Conservation (phyloP, 306 rosid genomes). For the Begonia fuchsioides region DNA sequence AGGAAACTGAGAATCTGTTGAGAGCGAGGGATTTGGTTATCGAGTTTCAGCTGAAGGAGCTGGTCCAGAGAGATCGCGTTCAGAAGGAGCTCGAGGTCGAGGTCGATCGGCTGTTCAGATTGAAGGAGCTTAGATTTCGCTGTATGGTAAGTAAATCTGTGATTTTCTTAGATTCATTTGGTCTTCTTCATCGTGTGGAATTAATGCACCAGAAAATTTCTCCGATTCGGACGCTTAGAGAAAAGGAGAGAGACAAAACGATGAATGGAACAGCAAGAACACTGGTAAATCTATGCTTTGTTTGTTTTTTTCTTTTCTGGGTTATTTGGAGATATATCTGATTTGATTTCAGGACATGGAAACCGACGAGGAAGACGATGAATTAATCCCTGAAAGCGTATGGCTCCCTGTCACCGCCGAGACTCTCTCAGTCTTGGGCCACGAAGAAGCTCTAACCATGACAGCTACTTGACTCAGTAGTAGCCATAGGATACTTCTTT, state of each 20-base stretch:
- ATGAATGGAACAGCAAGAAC: constrained; percentile 12
- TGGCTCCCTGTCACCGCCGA: too few species aligned
- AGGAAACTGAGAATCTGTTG: constrained; percentile 49
- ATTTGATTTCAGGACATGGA: constrained; percentile 19
- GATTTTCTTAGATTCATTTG: not conserved
- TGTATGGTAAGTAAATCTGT: constrained; percentile 29
- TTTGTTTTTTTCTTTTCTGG: not conserved
- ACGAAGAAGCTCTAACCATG: too few species aligned
- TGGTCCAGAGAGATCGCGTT: constrained; percentile 41
- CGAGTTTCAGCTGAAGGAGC: constrained; percentile 44
- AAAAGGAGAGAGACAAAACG: constrained; percentile 47
- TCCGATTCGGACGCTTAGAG: constrained; percentile 69
- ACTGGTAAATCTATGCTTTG: constrained; percentile 17
- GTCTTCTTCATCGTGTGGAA: not conserved
- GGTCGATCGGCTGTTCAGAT: constrained; percentile 66
- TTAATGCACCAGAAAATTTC: constrained; percentile 38
- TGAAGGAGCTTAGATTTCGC: constrained; percentile 60
- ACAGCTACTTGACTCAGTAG: too few species aligned
- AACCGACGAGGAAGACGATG: constrained; percentile 21
- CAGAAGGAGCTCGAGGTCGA: constrained; percentile 74
- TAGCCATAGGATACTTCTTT: too few species aligned
- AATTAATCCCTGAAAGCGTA: constrained; percentile 28
- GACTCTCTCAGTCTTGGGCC: too few species aligned
- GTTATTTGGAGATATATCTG: not conserved
- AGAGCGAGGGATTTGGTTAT: constrained; percentile 36